These are phyloP conservation scores for Paecilomyces sp. DNA, from an alignment of 2,329 filamentous ascomycete genomes.

Conservation along the genomic window DNA sequence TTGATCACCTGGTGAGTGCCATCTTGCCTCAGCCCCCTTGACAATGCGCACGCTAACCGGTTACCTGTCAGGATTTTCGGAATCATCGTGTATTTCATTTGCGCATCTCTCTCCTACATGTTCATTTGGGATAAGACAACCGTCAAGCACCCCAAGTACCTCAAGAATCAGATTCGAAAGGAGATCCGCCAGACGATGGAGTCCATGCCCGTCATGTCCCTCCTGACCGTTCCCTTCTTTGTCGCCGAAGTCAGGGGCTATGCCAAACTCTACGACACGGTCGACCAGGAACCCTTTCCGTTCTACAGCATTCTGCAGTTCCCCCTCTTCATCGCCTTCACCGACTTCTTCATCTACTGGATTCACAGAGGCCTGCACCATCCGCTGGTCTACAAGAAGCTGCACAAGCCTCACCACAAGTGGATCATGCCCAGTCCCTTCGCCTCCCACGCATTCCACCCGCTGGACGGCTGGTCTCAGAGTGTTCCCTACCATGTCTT, in stretches of 20 bases:
- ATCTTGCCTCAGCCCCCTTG: slow-evolving; percentile 1
- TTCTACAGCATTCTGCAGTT: slow-evolving; percentile 80
- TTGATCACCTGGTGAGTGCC: slow-evolving; percentile 69
- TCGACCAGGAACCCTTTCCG: slow-evolving; percentile 63
- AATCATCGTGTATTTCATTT: slow-evolving; percentile 73
- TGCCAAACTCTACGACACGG: slow-evolving; percentile 79
- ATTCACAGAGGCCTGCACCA: slow-evolving; percentile 83
- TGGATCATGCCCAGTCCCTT: slow-evolving; percentile 98
- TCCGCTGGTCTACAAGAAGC: slow-evolving; percentile 70
- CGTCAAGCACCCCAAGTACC: slow-evolving; percentile 83
- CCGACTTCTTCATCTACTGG: slow-evolving; percentile 86
- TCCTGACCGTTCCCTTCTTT: slow-evolving; percentile 77
- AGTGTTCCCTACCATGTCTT: slow-evolving; percentile 88
- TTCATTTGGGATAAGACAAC: slow-evolving; percentile 90
- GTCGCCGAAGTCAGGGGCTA: slow-evolving; percentile 75
- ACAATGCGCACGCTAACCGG: not conserved
- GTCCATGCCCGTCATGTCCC: slow-evolving; percentile 73
- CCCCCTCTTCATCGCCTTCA: slow-evolving; percentile 80
- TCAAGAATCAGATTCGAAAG: slow-evolving; percentile 83
- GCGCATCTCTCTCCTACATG: slow-evolving; percentile 73
- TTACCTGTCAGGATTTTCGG: slow-evolving; percentile 66
- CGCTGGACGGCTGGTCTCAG: slow-evolving; percentile 83
- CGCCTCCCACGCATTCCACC: slow-evolving; percentile 91
- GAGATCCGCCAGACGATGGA: slow-evolving; percentile 76
- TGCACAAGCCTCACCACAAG: slow-evolving; percentile 98